Evolutionary conservation across 2,329 filamentous ascomycete genomes (phyloP), one percentile per base, ranked within the genome.

Genomic region (Aphanocladium album): DNA sequence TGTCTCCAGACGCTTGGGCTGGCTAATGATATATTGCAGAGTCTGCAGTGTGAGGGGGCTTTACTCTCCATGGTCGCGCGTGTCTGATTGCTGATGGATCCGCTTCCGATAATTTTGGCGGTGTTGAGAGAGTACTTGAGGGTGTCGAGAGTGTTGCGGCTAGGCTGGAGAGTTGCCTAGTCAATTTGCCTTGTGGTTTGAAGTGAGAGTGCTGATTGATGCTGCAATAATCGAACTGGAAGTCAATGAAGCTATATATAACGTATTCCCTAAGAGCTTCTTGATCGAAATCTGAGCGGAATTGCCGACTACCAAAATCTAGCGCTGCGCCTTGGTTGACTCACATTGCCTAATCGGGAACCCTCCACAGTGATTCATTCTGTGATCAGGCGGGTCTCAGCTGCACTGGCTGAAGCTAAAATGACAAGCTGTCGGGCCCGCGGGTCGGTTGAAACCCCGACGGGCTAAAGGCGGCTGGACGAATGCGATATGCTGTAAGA

Each of bases 1-100:
- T 65, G 57, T 51, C 66, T 63, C 65, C 66, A 69, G 11, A 43
- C 62, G 27, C 55, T 56, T 11, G 60, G 27, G 51, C 60, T 64
- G 33, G 57, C 52, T 49, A 69, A 49, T 56, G 62, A 43, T 49
- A 64, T 27, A 35, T 65, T 54, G 51, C 67, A 69, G 12, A 68
- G 49, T 35, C 67, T 61, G 30, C 67, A 69, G 6, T 61, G 41
- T 19, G 64, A 63, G 25, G 66, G 66, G 3, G 57, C 49, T 63
- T 65, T 63, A 25, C 54, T 61, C 14, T 59, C 60, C 60, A 62
- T 59, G n/a, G 41, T 56, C 2, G 45, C 41, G n/a, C 14, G 19
- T 41, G 7, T 11, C 14, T 55, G 30, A 23, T n/a, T 16, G 56
- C 16, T 45, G 56, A 19, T 55, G 37, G 25, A 19, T 52, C 46